Conservation (phyloP, 208 protist genomes). For the Naegleria gruberi region DNA sequence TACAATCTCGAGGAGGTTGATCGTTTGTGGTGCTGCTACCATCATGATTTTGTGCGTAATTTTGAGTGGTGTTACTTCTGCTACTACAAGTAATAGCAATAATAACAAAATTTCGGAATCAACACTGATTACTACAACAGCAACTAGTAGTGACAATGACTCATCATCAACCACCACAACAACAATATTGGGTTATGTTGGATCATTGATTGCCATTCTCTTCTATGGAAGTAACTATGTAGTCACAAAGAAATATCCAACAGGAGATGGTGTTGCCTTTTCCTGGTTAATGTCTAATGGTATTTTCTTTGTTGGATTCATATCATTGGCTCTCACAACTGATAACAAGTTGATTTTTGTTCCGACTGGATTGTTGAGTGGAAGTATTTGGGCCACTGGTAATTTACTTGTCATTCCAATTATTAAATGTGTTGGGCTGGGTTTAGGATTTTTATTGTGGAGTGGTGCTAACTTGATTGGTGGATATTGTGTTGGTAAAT, state of each 20-base stretch:
- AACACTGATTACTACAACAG: background rate
- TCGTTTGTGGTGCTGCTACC: too few species aligned
- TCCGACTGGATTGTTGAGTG: slow-evolving; percentile 31
- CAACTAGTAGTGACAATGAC: background rate
- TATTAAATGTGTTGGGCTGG: slow-evolving; percentile 37
- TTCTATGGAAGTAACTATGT: slow-evolving; percentile 37
- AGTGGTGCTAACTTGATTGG: slow-evolving; percentile 35
- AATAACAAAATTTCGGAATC: too few species aligned
- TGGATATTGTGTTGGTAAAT: slow-evolving; percentile 37
- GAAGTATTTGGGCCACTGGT: slow-evolving; percentile 32
- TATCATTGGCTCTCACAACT: background rate
- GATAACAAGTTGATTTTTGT: slow-evolving; percentile 19
- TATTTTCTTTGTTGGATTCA: slow-evolving; percentile 32
- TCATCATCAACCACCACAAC: background rate
- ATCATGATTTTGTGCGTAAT: too few species aligned
- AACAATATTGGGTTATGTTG: slow-evolving; percentile 29
- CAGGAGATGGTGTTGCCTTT: slow-evolving; percentile 36
- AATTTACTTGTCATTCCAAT: slow-evolving; percentile 36
- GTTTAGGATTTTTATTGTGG: slow-evolving; percentile 37
- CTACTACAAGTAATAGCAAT: too few species aligned
- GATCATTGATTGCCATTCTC: slow-evolving; percentile 30
- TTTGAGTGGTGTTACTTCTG: too few species aligned
- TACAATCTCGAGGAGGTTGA: too few species aligned
- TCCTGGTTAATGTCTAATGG: slow-evolving; percentile 31
- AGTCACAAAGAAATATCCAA: slow-evolving; percentile 29